Evolutionary conservation across 495 filamentous ascomycete genomes (phyloP).

Genomic region (Thozetella sp.): DNA sequence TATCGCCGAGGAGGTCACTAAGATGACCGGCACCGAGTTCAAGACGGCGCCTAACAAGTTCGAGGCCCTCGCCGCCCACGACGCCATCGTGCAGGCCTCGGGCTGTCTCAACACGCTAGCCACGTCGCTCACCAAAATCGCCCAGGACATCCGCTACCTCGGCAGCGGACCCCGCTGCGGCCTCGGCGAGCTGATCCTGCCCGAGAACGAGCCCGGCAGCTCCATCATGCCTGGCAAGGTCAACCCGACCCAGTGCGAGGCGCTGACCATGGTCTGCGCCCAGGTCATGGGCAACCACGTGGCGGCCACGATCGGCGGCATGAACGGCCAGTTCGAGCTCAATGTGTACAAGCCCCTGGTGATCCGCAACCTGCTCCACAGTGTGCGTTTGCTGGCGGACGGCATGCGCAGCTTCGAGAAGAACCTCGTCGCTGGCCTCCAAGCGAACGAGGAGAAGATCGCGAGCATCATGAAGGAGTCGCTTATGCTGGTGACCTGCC

Average conservation of each 20-base stretch:
- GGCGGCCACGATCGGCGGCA: slow-evolving; percentile 87
- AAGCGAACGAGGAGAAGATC: slow-evolving; percentile 93
- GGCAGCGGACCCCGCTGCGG: slow-evolving; percentile 96
- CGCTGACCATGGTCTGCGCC: slow-evolving; percentile 94
- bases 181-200: slow-evolving; percentile 87
- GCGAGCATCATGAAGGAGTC: slow-evolving; percentile 82
- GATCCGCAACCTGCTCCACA: slow-evolving; percentile 94
- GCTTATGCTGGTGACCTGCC: slow-evolving; percentile 96
- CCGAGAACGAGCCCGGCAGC: slow-evolving; percentile 96
- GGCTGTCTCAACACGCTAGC: slow-evolving; percentile 94
- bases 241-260: slow-evolving; percentile 98
- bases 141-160: slow-evolving; percentile 96
- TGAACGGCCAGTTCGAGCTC: slow-evolving; percentile 98
- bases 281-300: slow-evolving; percentile 98
- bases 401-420: slow-evolving; percentile 94
- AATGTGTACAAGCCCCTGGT: slow-evolving; percentile 99
- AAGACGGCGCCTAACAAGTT: slow-evolving; percentile 99
- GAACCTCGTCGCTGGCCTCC: slow-evolving; percentile 85
- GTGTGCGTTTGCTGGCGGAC: slow-evolving; percentile 81
- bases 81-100: slow-evolving; percentile 91
- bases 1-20: slow-evolving; percentile 85
- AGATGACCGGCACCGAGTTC: slow-evolving; percentile 91
- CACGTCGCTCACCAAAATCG: slow-evolving; percentile 93
- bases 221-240: slow-evolving; percentile 99
- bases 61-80: slow-evolving; percentile 95